Evolutionary conservation across 257 asterid species (phyloP).

Genomic region (Thymus mandschuricus): DNA sequence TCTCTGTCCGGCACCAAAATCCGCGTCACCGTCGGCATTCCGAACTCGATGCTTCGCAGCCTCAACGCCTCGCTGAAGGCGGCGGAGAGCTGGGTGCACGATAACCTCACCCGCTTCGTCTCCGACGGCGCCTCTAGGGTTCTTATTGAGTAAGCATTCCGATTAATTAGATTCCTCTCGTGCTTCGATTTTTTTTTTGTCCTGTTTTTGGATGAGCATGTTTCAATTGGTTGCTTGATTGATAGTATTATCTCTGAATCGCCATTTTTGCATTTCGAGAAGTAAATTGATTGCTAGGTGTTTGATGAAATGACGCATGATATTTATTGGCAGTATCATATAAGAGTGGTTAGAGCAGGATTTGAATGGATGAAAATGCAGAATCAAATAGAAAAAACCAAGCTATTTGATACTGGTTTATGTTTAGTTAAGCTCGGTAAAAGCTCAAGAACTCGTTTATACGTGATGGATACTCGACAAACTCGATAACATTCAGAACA

Average conservation of each 20-base stretch:
- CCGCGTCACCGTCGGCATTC: constrained; percentile 73
- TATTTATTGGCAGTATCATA: neutral
- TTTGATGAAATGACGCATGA: neutral
- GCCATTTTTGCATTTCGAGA: neutral
- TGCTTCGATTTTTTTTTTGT: too few species aligned
- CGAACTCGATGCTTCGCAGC: constrained; percentile 73
- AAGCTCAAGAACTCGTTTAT: neutral
- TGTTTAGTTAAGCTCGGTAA: neutral
- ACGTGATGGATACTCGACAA: neutral
- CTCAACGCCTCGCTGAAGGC: constrained; percentile 72
- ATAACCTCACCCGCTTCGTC: constrained; percentile 78
- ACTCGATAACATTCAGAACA: neutral
- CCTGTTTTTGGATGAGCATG: neutral
- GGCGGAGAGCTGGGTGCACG: constrained; percentile 89
- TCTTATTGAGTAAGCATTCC: constrained; percentile 61
- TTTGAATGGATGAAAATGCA: neutral
- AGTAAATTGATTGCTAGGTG: neutral
- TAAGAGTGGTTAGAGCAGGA: neutral
- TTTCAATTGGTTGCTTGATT: constrained; percentile 10
- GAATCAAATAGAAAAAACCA: neutral
- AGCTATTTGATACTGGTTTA: neutral
- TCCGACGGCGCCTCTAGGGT: constrained; percentile 56
- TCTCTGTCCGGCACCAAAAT: constrained; percentile 70
- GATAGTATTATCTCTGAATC: neutral
- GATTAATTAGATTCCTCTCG: neutral